Percentiles rank a stretch among this genome's conserved stretches.
These are phyloP conservation scores for Clitopilus hobsonii DNA, from an alignment of 768 basidiomycete genomes.

Conservation along the genomic window DNA sequence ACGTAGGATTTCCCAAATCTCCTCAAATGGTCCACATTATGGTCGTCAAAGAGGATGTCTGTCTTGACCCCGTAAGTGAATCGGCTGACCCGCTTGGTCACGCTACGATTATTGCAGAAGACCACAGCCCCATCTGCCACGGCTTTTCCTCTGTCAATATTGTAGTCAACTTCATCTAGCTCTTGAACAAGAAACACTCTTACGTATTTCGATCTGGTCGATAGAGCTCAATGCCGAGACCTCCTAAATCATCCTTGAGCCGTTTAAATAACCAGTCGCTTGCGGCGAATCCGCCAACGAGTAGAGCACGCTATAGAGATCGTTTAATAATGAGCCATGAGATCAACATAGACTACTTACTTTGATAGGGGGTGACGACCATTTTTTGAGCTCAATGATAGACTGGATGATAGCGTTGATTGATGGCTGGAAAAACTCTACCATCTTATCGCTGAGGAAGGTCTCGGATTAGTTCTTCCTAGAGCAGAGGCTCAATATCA, in stretches of 20 bases:
- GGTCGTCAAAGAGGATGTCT: conserved; percentile 11
- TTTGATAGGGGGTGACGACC: neutral
- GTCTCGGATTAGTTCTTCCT: too few species aligned
- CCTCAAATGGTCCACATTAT: conserved; percentile 18
- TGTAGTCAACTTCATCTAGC: too few species aligned
- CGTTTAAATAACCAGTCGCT: conserved; percentile 34
- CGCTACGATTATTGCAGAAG: conserved; percentile 22
- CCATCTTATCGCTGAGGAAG: too few species aligned
- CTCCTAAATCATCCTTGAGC: conserved; percentile 24
- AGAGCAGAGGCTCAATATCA: too few species aligned
- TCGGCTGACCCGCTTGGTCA: conserved; percentile 19
- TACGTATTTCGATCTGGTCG: neutral
- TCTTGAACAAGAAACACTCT: too few species aligned
- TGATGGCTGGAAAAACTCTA: neutral
- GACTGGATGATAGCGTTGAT: neutral
- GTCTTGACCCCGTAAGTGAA: conserved; percentile 20
- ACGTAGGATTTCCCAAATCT: too few species aligned
- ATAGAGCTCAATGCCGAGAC: neutral
- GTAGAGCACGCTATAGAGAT: conserved; percentile 14
- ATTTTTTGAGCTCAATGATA: neutral
- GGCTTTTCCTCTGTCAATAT: conserved; percentile 27
- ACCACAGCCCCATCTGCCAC: conserved; percentile 27
- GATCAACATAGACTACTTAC: neutral
- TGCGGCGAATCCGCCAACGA: conserved; percentile 42
- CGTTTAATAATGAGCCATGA: too few species aligned